These are phyloP conservation scores for Linnemannia exigua DNA, from an alignment of 192 early-diverging fungal species.

Conservation along the genomic window DNA sequence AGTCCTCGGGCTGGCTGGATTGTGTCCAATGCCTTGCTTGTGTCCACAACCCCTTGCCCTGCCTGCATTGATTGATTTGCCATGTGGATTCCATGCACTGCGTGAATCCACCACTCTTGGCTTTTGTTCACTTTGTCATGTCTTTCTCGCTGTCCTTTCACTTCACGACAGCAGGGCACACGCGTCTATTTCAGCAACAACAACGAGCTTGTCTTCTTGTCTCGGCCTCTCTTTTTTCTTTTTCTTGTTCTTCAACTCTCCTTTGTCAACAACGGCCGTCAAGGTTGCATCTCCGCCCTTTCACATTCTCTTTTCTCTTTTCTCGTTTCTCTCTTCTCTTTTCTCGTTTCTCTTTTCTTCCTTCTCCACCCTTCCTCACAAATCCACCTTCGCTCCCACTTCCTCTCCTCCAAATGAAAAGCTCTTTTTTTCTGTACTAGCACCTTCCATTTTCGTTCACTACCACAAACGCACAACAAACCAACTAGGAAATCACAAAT, in stretches of 20 bases:
- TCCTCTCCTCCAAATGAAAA: neutral
- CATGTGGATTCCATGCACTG: too few species aligned
- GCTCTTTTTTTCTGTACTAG: neutral
- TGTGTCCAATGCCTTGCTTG: neutral
- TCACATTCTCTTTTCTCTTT: neutral
- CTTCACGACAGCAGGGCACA: too few species aligned
- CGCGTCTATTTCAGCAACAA: too few species aligned
- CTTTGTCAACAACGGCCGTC: neutral
- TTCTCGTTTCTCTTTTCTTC: neutral
- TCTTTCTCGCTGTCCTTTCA: too few species aligned
- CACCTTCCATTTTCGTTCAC: too few species aligned
- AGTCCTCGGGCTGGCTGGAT: neutral
- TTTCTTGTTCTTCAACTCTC: too few species aligned
- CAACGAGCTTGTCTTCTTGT: neutral
- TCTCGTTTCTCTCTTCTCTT: neutral
- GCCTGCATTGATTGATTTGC: too few species aligned
- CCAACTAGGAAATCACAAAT: too few species aligned
- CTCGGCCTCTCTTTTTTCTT: neutral
- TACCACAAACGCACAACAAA: too few species aligned
- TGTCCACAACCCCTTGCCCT: too few species aligned
- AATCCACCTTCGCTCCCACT: neutral
- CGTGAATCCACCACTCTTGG: too few species aligned
- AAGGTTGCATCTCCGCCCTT: constrained; percentile 2
- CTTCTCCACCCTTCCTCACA: neutral
- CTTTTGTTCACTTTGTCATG: too few species aligned